Evolutionary conservation across 2,329 filamentous ascomycete genomes (phyloP).

Genomic region (Sarocladium brachiariae): DNA sequence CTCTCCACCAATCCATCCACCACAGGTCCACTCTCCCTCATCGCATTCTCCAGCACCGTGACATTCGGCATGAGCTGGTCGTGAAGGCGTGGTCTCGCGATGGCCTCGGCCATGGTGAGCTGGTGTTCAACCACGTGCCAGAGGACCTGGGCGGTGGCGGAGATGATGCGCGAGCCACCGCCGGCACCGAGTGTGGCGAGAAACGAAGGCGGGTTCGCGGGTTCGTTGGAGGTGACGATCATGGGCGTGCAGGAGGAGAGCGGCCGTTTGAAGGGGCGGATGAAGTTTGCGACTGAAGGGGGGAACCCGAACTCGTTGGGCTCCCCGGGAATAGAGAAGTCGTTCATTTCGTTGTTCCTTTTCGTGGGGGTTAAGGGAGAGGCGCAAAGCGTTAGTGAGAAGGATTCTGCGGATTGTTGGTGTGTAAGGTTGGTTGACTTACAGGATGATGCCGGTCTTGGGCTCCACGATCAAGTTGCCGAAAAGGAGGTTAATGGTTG

Average conservation of each 20-base stretch:
- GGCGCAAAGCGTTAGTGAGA: too few species aligned
- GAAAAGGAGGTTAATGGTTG: slow-evolving; percentile 83
- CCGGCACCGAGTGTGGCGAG: slow-evolving; percentile 68
- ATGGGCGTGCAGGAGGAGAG: slow-evolving; percentile 71
- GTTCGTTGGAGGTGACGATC: slow-evolving; percentile 60
- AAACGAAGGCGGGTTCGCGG: slow-evolving; percentile 37
- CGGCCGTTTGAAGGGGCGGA: slow-evolving; percentile 73
- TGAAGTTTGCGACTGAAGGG: slow-evolving; percentile 73
- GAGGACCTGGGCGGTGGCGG: slow-evolving; percentile 65
- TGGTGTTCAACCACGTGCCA: slow-evolving; percentile 64
- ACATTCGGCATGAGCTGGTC: slow-evolving; percentile 74
- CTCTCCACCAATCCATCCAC: slow-evolving; percentile 53
- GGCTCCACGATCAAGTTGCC: slow-evolving; percentile 74
- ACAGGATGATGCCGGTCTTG: slow-evolving; percentile 73
- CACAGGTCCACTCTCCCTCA: slow-evolving; percentile 43
- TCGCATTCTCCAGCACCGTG: slow-evolving; percentile 61
- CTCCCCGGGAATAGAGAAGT: slow-evolving; percentile 77
- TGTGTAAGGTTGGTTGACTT: too few species aligned
- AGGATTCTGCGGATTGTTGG: too few species aligned
- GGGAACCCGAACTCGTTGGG: slow-evolving; percentile 81
- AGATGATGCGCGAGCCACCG: slow-evolving; percentile 79
- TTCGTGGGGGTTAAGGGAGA: too few species aligned
- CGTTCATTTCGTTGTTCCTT: slow-evolving; percentile 62
- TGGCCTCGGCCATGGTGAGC: slow-evolving; percentile 52
- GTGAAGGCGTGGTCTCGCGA: slow-evolving; percentile 64